Evolutionary conservation across 495 filamentous ascomycete genomes (phyloP).

Genomic region (Echria macrotheca): DNA sequence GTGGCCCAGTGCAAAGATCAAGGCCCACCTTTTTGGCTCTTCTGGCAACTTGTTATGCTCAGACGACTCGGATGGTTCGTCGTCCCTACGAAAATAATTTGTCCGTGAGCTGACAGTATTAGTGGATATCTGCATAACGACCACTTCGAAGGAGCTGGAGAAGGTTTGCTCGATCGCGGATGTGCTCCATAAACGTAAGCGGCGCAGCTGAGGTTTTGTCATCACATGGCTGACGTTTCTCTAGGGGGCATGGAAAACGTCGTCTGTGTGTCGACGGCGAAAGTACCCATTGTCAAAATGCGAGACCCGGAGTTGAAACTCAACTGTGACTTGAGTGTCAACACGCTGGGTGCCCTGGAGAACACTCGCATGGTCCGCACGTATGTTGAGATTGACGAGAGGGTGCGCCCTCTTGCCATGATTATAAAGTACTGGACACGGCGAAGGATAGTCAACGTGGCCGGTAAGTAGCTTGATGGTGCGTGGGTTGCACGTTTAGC

Average conservation of each 20-base stretch:
- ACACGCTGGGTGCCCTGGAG: constrained; percentile 88
- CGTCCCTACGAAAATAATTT: too few species aligned
- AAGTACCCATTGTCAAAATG: constrained; percentile 97
- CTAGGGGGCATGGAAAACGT: constrained; percentile 98
- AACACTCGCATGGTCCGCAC: constrained; percentile 98
- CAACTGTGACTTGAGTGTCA: constrained; percentile 98
- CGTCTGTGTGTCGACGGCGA: constrained; percentile 86
- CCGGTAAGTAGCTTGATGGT: constrained; percentile 65
- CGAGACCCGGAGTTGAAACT: constrained; percentile 91
- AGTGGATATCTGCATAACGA: constrained; percentile 98
- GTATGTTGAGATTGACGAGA: constrained; percentile 88
- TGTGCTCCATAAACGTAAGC: constrained; percentile 74
- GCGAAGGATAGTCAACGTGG: constrained; percentile 86
- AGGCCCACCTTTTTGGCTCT: constrained; percentile 91
- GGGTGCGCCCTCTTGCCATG: constrained; percentile 90
- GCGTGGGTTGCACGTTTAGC: too few species aligned
- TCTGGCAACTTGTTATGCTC: constrained; percentile 94
- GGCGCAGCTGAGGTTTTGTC: constrained; percentile 19
- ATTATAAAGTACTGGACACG: constrained; percentile 97
- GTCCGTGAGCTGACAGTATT: too few species aligned
- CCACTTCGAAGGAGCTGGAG: constrained; percentile 74
- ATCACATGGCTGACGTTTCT: too few species aligned
- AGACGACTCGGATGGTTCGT: constrained; percentile 90
- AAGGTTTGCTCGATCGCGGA: constrained; percentile 83
- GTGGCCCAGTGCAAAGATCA: constrained; percentile 88